Base-by-base conservation (phyloP, 108 stramenopile genomes). In the Skeletonema menzelii region DNA sequence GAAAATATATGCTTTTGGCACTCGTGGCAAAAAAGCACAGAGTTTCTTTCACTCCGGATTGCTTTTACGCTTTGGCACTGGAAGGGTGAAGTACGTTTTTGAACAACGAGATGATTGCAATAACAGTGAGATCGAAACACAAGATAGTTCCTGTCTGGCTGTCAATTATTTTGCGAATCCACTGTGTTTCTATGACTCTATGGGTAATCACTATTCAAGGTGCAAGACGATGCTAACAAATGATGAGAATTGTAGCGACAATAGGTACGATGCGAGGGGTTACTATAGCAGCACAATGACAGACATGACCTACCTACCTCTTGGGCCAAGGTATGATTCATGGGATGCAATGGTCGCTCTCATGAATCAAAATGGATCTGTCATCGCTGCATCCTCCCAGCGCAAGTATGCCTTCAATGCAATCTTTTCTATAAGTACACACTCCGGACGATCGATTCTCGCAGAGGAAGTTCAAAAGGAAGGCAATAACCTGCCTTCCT, bases 391-490 rank as follows among this genome's bases (percentile, higher is more conserved):
- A 37, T 27, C 70, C 13, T 77, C 76, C 5, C 63, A 72, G 44
- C 76, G 76, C 27, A 64, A 65, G 24, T 57, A 34, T 56, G 5
- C 8, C 15, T 77, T 72, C 71, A 77, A 77, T 46, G 76, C 76
- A 15, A 72, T 77, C 1, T 77, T 77, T 42, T 46, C 76, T 30
- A 55, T 57, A 57, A 60, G 35, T 19, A 77, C 76, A 47, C 44
- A 59, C 63, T 12, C 11, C 13, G 61, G 35, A n/a, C 70, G 76
- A 24, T 56, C 34, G 27, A 27, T 12, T 27, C 64, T 77, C 6
- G 60, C 46, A 27, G 20, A 35, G 19, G 14, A 8, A 13, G 1
- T 60, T 20, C 17, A 60, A 35, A 60, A 3, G 31, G 34, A 31
- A 7, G 17, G 27, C 11, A 32, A 11, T 5, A 35, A 2, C n/a